Percentiles rank a stretch among this genome's conserved stretches.
phyloP scores from a whole-genome alignment of 148 eudicot genomes.

The Rhododendron ferrugineum region DNA sequence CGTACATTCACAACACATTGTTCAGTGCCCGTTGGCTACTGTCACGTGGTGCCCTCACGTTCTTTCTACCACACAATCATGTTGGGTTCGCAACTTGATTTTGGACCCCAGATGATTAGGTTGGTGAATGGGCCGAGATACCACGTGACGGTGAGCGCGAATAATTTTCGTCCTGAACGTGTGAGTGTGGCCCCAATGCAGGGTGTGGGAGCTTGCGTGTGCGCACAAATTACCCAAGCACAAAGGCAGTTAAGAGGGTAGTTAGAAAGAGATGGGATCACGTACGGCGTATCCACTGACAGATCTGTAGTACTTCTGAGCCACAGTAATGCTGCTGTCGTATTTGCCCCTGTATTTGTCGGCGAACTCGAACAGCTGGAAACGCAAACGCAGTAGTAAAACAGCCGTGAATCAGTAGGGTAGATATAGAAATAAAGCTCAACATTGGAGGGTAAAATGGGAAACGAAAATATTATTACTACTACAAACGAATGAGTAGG shows the following conservation, averaged over 20 bases:
- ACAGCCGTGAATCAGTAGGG: background rate
- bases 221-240: too few relatives aligned
- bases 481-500: background rate
- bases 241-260: background rate
- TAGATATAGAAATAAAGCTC: background rate
- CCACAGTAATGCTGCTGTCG: constrained; percentile 84
- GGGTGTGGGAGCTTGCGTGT: too few relatives aligned
- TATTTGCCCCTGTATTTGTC: constrained; percentile 98
- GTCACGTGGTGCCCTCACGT: too few relatives aligned
- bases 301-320: constrained; percentile 94
- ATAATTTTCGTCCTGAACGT: too few relatives aligned
- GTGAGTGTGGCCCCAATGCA: too few relatives aligned
- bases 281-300: constrained; percentile 95
- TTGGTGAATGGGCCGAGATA: too few relatives aligned
- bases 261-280: constrained; percentile 9
- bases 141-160: too few relatives aligned
- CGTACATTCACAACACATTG: too few relatives aligned
- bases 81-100: too few relatives aligned
- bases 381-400: constrained; percentile 18
- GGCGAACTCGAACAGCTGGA: constrained; percentile 73
- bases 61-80: too few relatives aligned
- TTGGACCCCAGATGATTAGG: too few relatives aligned
- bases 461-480: background rate
- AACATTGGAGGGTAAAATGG: constrained; percentile 7
- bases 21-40: too few relatives aligned